These are phyloP conservation scores for Gossypium anomalum DNA, from an alignment of 345 rosid species.

Conservation along the genomic window DNA sequence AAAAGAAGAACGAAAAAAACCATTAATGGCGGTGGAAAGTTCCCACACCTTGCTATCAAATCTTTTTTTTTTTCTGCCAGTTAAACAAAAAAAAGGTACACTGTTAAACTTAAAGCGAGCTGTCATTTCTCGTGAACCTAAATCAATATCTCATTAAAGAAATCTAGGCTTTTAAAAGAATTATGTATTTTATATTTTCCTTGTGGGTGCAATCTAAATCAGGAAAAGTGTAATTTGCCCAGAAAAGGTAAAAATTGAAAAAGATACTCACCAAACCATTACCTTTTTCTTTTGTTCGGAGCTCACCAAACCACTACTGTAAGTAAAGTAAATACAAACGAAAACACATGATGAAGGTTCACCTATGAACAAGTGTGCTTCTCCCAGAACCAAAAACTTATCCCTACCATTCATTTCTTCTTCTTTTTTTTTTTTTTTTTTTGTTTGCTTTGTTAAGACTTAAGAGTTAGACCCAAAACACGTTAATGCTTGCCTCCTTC, in stretches of 20 bases:
- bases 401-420: not conserved
- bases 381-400: too few species aligned
- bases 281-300: not conserved
- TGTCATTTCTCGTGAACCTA: not conserved
- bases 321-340: not conserved
- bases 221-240: conserved; percentile 2
- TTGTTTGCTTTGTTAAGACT: not conserved
- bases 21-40: not conserved
- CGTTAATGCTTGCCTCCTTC: too few species aligned
- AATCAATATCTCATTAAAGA: too few species aligned
- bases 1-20: not conserved
- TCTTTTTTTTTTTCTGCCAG: not conserved
- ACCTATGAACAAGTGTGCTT: too few species aligned
- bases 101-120: not conserved
- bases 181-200: too few species aligned
- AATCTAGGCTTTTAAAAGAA: too few species aligned
- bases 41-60: not conserved
- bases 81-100: not conserved
- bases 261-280: not conserved
- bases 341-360: too few species aligned
- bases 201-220: not conserved
- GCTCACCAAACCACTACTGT: too few species aligned
- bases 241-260: not conserved
- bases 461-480: conserved; percentile 3
- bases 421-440: not conserved